These are phyloP conservation scores for Spathaspora hagerdaliae DNA, from an alignment of 805 yeast species.

Conservation along the genomic window DNA sequence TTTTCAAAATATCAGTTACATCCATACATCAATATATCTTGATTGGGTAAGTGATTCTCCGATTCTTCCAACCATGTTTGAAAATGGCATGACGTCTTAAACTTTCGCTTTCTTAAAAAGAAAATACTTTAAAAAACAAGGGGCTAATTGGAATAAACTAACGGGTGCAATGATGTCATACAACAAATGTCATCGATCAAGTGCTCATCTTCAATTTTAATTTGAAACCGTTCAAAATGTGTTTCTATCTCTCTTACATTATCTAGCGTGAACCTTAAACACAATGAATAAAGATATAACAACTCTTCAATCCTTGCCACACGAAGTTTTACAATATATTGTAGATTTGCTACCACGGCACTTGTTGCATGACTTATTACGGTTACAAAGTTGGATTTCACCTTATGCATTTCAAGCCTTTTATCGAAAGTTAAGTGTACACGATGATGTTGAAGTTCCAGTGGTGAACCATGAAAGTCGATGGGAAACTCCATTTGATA, in stretches of 20 bases:
- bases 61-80: too few species aligned
- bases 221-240: too few species aligned
- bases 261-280: constrained; percentile 61
- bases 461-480: background rate
- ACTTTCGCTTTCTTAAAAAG: too few species aligned
- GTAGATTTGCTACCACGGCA: background rate
- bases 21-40: too few species aligned
- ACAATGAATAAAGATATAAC: constrained; percentile 36
- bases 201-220: too few species aligned
- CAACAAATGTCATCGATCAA: too few species aligned
- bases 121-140: too few species aligned
- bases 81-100: too few species aligned
- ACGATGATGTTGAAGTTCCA: background rate
- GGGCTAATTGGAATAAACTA: too few species aligned
- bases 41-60: too few species aligned
- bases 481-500: background rate
- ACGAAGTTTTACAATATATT: background rate
- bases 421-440: background rate
- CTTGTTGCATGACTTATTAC: background rate
- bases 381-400: background rate
- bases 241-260: constrained; percentile 37
- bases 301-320: background rate
- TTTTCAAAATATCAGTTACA: too few species aligned
- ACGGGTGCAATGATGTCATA: too few species aligned
- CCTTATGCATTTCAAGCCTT: background rate